These are phyloP conservation scores for Scedosporium apiospermum DNA, from an alignment of 2,329 filamentous ascomycete species.

Conservation along the genomic window DNA sequence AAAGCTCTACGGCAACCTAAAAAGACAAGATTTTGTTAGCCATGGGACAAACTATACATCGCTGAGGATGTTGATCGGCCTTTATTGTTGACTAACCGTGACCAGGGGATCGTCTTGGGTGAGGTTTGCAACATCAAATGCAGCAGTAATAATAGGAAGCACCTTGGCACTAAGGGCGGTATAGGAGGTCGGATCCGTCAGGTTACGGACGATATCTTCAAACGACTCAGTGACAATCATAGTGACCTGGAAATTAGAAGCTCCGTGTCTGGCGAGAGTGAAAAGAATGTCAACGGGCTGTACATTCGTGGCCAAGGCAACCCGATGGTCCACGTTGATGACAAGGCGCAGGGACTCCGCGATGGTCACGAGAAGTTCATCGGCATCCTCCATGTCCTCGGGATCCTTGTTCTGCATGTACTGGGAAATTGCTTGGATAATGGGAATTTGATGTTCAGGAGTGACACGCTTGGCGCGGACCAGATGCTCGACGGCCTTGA, in stretches of 20 bases:
- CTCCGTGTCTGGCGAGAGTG: constrained; percentile 77
- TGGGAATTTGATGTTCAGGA: constrained; percentile 47
- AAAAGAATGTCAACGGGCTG: constrained; percentile 78
- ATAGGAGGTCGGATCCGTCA: constrained; percentile 62
- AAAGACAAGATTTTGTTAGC: constrained; percentile 1
- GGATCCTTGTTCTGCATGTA: constrained; percentile 77
- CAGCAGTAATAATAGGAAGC: constrained; percentile 75
- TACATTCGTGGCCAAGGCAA: constrained; percentile 62
- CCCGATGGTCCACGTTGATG: constrained; percentile 67
- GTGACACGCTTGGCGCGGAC: constrained; percentile 43
- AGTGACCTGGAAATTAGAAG: constrained; percentile 82
- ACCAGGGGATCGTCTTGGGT: constrained; percentile 79
- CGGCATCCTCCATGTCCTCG: constrained; percentile 74
- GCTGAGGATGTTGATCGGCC: background rate
- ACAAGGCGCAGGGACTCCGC: constrained; percentile 78
- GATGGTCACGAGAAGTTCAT: constrained; percentile 84
- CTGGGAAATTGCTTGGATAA: constrained; percentile 54
- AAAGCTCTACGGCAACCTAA: constrained; percentile 70
- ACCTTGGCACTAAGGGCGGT: constrained; percentile 75
- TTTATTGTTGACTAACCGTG: constrained; percentile 40
- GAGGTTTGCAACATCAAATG: constrained; percentile 78
- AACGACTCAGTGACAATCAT: constrained; percentile 85
- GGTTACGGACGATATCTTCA: constrained; percentile 68
- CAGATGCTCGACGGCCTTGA: constrained; percentile 71
- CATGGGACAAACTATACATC: too few relatives aligned